These are phyloP conservation scores for Pyrenula aspistea DNA, from an alignment of 495 filamentous ascomycete species.

Conservation along the genomic window DNA sequence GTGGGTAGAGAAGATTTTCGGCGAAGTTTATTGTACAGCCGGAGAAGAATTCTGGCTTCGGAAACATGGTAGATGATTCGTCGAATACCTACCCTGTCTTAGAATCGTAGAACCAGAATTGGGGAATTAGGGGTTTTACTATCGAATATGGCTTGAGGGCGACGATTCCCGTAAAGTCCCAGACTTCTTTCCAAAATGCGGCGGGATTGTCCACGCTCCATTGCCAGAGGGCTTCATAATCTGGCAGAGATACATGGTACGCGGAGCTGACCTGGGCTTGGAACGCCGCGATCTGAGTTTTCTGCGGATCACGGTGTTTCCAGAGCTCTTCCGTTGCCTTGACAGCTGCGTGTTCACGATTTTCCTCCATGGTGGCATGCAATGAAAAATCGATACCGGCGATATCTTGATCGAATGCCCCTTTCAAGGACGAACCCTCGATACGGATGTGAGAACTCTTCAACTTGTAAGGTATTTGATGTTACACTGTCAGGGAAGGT, in stretches of 20 bases:
- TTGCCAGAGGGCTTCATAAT: slow-evolving; percentile 59
- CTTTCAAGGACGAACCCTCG: too few species aligned
- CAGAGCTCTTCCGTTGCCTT: slow-evolving; percentile 40
- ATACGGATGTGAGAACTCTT: too few species aligned
- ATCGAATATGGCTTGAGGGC: slow-evolving; percentile 50
- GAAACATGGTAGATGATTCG: slow-evolving; percentile 58
- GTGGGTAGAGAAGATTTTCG: slow-evolving; percentile 79
- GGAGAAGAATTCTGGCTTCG: slow-evolving; percentile 72
- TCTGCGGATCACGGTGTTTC: slow-evolving; percentile 53
- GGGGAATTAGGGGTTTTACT: slow-evolving; percentile 26
- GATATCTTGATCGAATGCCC: too few species aligned
- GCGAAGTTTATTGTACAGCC: slow-evolving; percentile 77
- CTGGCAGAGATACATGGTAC: slow-evolving; percentile 45
- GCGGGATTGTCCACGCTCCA: slow-evolving; percentile 75
- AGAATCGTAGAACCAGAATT: slow-evolving; percentile 2
- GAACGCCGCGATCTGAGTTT: slow-evolving; percentile 60
- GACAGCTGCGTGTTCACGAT: too few species aligned
- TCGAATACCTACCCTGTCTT: slow-evolving; percentile 49
- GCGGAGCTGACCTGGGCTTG: slow-evolving; percentile 55
- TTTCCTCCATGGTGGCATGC: too few species aligned
- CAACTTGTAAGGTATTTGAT: too few species aligned
- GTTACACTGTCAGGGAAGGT: too few species aligned
- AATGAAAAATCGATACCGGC: too few species aligned
- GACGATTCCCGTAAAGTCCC: slow-evolving; percentile 65
- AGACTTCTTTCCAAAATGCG: slow-evolving; percentile 76